Evolutionary conservation across 768 basidiomycete genomes (phyloP), one percentile per base, ranked within the genome.

Genomic region (Leucosporidium yakuticum): DNA sequence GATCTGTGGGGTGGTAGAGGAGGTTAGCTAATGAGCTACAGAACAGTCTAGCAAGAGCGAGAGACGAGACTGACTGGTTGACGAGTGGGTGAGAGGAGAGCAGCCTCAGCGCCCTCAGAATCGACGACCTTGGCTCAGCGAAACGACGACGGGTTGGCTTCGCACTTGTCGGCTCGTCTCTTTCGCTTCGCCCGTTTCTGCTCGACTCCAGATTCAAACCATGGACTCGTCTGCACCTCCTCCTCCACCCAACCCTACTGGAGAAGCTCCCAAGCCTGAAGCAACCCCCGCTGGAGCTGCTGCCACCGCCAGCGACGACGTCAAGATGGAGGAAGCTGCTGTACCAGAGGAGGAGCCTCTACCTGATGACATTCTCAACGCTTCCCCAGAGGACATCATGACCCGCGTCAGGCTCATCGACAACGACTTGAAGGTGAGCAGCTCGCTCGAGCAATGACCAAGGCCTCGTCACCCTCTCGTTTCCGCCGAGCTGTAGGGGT

Each of bases 391-490:
- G 57, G 94, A 97, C 71, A 90, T 98, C 73, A 77, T 87, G 69
- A 91, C 91, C 64, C 85, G 94, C 79, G 89, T 87, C 80, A 83
- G 95, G 69, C 83, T 99, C 67, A 91, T 99, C 74, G 95, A 99
- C 69, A 98, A 96, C 76, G 96, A 99, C 76, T 86, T 98, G 76
- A 94, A 92, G 85, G 93, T 89, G 54, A 64, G 82, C 65, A 44
- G 39, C 39, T 6, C 34, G 31, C 29, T 55, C 21, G n/a, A n/a
- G n/a, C 27, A 12, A 8, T 63, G 48, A 55, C 20, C 31, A 39
- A 20, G 23, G 29, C 44, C 31, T 12, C 34, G 36, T 36, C 31
- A 6, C 9, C 31, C 29, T 34, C 19, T 9, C 48, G 29, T 54
- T 34, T 23, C 17, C 31, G 39, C 39, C 39, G 39, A 44, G 39